Base-by-base conservation (phyloP, 441 rosid genomes). In the Erodium moschatum region DNA sequence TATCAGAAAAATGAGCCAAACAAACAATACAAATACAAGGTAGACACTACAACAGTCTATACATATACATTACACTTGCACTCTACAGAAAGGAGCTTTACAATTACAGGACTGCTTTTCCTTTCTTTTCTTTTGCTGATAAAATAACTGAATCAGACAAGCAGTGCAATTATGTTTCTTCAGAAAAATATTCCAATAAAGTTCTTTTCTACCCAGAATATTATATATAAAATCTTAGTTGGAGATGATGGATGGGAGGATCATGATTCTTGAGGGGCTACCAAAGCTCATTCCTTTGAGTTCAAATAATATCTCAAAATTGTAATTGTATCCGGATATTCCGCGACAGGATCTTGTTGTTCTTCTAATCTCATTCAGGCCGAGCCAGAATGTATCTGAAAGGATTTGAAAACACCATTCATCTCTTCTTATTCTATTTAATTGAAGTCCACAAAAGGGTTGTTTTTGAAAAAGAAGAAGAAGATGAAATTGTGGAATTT, bases 31-130 rank as follows among this genome's bases (percentile, higher is more conserved):
- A 19, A 56, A 2, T 19, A 18, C 12, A 20, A 19, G 64, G 19
- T 20, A 15, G 19, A 5, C 15, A n/a, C 15, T 13, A 50, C 56
- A 50, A 15, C n/a, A n/a, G n/a, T n/a, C n/a, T n/a, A n/a, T 7
- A 35, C 19, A 58, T 5, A 18, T 56, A 56, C 27, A 20, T 21
- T 35, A 58, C 64, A 19, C 27, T 1, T 18, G 19, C 13, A 58
- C 5, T 16, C 2, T 56, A 56, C 64, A 58, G 64, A 58, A 58
- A 58, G 29, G 64, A 58, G 20, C 64, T 58, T 58, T 58, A 58
- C 64, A 58, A 31, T 58, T 58, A 58, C 64, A 58, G 64, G 64
- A 19, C 19, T 56, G 63, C 13, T 56, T 56, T 56, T 56, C 27
- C 31, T 29, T 29, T 29, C 31, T 29, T 29, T 46, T 10, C 16